Conservation (phyloP, 345 rosid genomes). For the Rhizophora mangle region DNA sequence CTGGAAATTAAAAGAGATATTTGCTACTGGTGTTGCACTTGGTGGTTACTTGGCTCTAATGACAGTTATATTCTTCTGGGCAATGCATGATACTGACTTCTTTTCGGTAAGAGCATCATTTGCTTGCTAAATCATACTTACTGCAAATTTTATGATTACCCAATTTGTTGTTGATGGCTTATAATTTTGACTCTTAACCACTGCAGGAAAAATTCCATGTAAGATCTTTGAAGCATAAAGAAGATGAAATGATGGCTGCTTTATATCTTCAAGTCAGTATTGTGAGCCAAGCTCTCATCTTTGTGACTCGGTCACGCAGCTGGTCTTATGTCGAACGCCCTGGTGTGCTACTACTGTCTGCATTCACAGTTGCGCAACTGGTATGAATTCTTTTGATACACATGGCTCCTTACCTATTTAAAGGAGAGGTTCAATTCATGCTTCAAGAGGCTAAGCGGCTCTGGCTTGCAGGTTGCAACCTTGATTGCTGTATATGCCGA, state of each 20-base stretch:
- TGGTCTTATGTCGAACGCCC: conserved; percentile 86
- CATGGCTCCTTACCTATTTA: too few species aligned
- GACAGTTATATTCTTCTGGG: conserved; percentile 87
- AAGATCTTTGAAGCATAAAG: conserved; percentile 32
- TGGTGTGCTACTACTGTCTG: conserved; percentile 50
- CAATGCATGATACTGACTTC: conserved; percentile 55
- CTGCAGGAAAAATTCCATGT: conserved; percentile 65
- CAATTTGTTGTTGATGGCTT: neutral
- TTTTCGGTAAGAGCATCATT: conserved; percentile 51
- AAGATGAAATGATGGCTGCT: conserved; percentile 70
- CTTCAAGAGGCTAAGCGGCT: neutral
- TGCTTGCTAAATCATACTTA: too few species aligned
- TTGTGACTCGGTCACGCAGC: conserved; percentile 89
- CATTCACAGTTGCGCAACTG: conserved; percentile 66
- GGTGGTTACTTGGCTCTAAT: conserved; percentile 81
- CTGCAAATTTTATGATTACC: too few species aligned
- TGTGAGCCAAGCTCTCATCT: conserved; percentile 89
- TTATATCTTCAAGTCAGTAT: conserved; percentile 95
- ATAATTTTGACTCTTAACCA: neutral
- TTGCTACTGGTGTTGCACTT: conserved; percentile 79
- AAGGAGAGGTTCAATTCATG: neutral
- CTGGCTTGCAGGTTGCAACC: conserved; percentile 59
- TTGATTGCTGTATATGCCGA: conserved; percentile 58
- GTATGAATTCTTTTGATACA: conserved; percentile 31
- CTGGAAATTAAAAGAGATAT: conserved; percentile 91